Base-by-base conservation (phyloP, 768 basidiomycete genomes). In the Inosperma sp. region DNA sequence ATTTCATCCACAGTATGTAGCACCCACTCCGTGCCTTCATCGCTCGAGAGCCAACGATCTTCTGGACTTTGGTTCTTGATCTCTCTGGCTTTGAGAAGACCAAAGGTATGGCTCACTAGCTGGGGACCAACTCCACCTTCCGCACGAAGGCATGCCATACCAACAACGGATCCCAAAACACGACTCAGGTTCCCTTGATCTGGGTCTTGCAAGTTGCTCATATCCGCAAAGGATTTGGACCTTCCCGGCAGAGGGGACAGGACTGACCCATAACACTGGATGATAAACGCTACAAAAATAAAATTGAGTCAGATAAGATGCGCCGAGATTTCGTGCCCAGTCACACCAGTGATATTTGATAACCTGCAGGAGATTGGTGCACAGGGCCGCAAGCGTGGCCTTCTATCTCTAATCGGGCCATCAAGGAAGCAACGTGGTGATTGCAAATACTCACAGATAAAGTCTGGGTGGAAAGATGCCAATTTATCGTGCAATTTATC, bases 1-100 rank as follows among this genome's bases (percentile, higher is more conserved):
- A 93, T 79, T 60, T 82, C 75, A 72, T 94, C 92, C 47, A 91
- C 81, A 41, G 80, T 86, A 61, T 84, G 82, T 60, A 93, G 73
- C 44, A 93, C 83, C 92, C 92, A 94, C 69, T 87, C 86, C 16
- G 87, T 80, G 27, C 92, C 92, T 66, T 92, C 87, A 63, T 93
- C 91, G 53, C 79, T 86, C 19, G 86, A 75, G 33, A 94, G 78
- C 84, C 86, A 94, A 51, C 69, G 74, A 64, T 91, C 89, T 66
- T 86, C 88, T 58, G 79, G 77, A 57, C 70, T 82, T 56, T 81
- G 72, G 29, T 77, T 75, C 46, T 79, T 76, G 39, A 73, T 72
- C 41, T 77, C 62, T 49, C 86, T 84, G 17, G 89, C 88, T 68
- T 93, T 95, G 63, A 93, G 82, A 58, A 95, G 77, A 10, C 93